Conservation (phyloP, 345 rosid species). For the Sonneratia caseolaris region DNA sequence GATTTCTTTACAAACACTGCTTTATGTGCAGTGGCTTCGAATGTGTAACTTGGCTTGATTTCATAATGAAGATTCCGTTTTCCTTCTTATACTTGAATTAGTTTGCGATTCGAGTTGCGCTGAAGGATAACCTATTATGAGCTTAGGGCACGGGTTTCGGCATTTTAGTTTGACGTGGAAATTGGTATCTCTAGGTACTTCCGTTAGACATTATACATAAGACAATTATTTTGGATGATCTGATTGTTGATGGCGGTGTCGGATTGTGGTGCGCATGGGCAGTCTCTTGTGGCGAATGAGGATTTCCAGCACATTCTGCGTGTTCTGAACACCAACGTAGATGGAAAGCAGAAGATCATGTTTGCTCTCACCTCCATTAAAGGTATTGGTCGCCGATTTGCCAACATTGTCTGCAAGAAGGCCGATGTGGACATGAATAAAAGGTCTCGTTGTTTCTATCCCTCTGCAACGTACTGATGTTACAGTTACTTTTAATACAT, state of each 20-base stretch:
- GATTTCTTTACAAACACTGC: too few species aligned
- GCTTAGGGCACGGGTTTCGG: background rate
- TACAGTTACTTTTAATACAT: background rate
- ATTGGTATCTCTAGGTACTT: background rate
- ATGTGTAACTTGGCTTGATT: background rate
- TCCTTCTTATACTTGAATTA: too few species aligned
- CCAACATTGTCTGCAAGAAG: slow-evolving; percentile 22
- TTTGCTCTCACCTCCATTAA: slow-evolving; percentile 21
- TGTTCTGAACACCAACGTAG: slow-evolving; percentile 13
- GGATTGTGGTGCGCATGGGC: background rate
- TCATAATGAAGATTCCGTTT: too few species aligned
- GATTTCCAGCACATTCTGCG: background rate
- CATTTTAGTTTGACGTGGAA: background rate
- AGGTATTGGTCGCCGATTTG: slow-evolving; percentile 21
- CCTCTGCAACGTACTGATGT: background rate
- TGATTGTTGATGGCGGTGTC: background rate
- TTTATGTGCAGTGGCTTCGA: background rate
- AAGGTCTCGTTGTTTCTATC: slow-evolving; percentile 26
- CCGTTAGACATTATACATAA: background rate
- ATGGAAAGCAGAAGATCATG: slow-evolving; percentile 23
- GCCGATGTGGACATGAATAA: slow-evolving; percentile 78
- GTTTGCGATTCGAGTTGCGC: too few species aligned
- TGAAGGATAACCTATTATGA: background rate
- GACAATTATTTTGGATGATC: too few species aligned
- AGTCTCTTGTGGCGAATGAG: background rate